Conservation (phyloP, 768 basidiomycete species). For the Podaxis sp. region DNA sequence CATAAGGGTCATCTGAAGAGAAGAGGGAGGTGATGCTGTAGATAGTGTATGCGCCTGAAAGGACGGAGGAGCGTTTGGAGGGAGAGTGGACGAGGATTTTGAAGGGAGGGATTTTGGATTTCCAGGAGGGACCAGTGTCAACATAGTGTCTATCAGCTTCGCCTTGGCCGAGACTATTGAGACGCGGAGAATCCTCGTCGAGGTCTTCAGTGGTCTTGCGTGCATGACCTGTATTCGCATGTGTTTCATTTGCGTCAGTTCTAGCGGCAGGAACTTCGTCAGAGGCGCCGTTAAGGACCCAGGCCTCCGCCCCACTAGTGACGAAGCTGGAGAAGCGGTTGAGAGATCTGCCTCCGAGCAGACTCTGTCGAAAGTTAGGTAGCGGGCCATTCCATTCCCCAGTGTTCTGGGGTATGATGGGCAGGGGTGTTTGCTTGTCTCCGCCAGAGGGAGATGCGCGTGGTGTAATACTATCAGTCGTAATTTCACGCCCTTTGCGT, state of each 20-base stretch:
- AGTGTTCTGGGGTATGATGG: slow-evolving; percentile 60
- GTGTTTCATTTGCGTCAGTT: slow-evolving; percentile 10
- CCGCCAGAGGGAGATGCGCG: slow-evolving; percentile 39
- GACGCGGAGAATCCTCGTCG: slow-evolving; percentile 32
- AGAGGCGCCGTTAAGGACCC: slow-evolving; percentile 61
- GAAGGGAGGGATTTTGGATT: slow-evolving; percentile 67
- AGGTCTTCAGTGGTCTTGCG: slow-evolving; percentile 29
- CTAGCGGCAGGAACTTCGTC: neutral
- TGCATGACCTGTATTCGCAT: slow-evolving; percentile 21
- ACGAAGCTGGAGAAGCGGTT: slow-evolving; percentile 88
- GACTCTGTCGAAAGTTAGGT: slow-evolving; percentile 65
- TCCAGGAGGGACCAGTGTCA: slow-evolving; percentile 70
- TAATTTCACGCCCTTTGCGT: slow-evolving; percentile 20
- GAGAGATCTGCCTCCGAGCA: slow-evolving; percentile 72
- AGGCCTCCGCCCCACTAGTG: slow-evolving; percentile 81
- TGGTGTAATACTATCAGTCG: slow-evolving; percentile 41
- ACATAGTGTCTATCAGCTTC: slow-evolving; percentile 71
- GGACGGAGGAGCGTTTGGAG: slow-evolving; percentile 61
- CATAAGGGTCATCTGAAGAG: slow-evolving; percentile 16
- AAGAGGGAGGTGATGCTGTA: slow-evolving; percentile 80
- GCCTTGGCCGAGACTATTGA: slow-evolving; percentile 30
- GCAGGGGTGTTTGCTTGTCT: slow-evolving; percentile 24
- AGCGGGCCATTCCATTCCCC: slow-evolving; percentile 60
- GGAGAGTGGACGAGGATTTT: slow-evolving; percentile 76
- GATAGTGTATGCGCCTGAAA: slow-evolving; percentile 69